phyloP scores from a whole-genome alignment of 202 grass and related monocot genomes.

The Cymbopogon flexuosus region DNA sequence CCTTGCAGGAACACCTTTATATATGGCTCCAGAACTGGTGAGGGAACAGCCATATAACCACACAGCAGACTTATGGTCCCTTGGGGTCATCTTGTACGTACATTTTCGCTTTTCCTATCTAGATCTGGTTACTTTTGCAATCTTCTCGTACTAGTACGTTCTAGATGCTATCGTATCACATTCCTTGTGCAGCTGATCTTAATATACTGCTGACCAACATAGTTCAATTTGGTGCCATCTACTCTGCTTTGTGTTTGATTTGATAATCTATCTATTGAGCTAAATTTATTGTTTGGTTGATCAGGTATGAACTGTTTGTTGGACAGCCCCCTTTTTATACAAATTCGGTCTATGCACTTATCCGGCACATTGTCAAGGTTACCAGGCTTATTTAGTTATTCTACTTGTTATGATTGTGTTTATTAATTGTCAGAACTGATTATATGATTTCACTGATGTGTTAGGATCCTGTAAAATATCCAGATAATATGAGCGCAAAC shows the following conservation, averaged over 20 bases:
- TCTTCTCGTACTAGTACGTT: slow-evolving; percentile 10
- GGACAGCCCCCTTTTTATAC: slow-evolving; percentile 99
- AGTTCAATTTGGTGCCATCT: background rate
- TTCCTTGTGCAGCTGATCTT: background rate
- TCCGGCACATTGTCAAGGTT: slow-evolving; percentile 96
- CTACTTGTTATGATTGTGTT: background rate
- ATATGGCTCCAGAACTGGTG: slow-evolving; percentile 98
- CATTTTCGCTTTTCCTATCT: background rate
- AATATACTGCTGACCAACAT: background rate
- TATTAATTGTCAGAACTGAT: slow-evolving; percentile 15
- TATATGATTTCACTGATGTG: slow-evolving; percentile 5
- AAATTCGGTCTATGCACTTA: slow-evolving; percentile 96
- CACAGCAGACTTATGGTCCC: slow-evolving; percentile 94
- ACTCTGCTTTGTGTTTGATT: slow-evolving; percentile 23
- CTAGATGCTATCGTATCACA: background rate
- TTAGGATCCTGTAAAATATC: slow-evolving; percentile 98
- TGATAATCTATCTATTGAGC: slow-evolving; percentile 2
- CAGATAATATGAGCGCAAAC: slow-evolving; percentile 87
- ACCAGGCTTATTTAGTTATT: background rate
- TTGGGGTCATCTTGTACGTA: slow-evolving; percentile 95
- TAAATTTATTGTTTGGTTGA: slow-evolving; percentile 37
- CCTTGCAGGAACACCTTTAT: slow-evolving; percentile 77
- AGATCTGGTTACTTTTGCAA: background rate
- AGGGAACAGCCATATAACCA: slow-evolving; percentile 96
- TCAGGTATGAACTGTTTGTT: slow-evolving; percentile 94